phyloP scores from a whole-genome alignment of 2,329 filamentous ascomycete genomes.

The Fusarium luffae region DNA sequence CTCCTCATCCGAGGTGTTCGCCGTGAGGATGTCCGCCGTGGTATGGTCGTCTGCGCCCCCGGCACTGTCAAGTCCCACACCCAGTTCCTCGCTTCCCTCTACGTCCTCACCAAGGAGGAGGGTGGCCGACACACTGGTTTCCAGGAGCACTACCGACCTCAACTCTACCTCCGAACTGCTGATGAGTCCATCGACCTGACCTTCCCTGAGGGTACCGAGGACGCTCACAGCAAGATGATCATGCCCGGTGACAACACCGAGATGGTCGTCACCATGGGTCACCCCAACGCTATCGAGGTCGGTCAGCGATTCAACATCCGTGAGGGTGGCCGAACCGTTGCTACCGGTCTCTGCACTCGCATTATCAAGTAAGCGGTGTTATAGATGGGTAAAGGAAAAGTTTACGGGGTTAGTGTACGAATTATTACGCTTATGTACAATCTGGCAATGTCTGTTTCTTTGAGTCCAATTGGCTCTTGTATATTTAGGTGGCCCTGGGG shows the following conservation, averaged over 20 bases:
- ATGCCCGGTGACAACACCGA: slow-evolving; percentile 99
- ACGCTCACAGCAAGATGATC: slow-evolving; percentile 80
- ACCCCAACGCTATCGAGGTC: slow-evolving; percentile 87
- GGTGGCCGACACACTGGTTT: slow-evolving; percentile 97
- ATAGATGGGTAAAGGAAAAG: slow-evolving; percentile 28
- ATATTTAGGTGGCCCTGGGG: slow-evolving; percentile 49
- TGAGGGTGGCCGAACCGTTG: slow-evolving; percentile 92
- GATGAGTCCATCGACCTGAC: slow-evolving; percentile 81
- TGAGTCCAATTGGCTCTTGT: slow-evolving; percentile 52
- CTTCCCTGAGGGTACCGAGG: slow-evolving; percentile 87
- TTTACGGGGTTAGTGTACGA: slow-evolving; percentile 40
- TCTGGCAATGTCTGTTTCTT: slow-evolving; percentile 42
- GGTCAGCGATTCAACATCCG: slow-evolving; percentile 98
- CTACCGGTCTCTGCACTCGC: slow-evolving; percentile 83
- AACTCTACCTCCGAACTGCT: slow-evolving; percentile 94
- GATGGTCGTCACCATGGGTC: slow-evolving; percentile 89
- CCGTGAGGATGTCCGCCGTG: slow-evolving; percentile 92
- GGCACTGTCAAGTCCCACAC: slow-evolving; percentile 86
- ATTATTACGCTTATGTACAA: slow-evolving; percentile 46
- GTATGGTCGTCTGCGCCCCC: slow-evolving; percentile 92
- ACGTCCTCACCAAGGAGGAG: slow-evolving; percentile 97
- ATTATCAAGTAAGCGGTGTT: slow-evolving; percentile 65
- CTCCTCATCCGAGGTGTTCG: slow-evolving; percentile 95
- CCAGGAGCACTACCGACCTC: slow-evolving; percentile 94
- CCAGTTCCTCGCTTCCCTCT: slow-evolving; percentile 95